Evolutionary conservation across 2,329 filamentous ascomycete species (phyloP), one percentile per base, ranked within the genome.

Genomic region (Colletotrichum gloeosporioides): DNA sequence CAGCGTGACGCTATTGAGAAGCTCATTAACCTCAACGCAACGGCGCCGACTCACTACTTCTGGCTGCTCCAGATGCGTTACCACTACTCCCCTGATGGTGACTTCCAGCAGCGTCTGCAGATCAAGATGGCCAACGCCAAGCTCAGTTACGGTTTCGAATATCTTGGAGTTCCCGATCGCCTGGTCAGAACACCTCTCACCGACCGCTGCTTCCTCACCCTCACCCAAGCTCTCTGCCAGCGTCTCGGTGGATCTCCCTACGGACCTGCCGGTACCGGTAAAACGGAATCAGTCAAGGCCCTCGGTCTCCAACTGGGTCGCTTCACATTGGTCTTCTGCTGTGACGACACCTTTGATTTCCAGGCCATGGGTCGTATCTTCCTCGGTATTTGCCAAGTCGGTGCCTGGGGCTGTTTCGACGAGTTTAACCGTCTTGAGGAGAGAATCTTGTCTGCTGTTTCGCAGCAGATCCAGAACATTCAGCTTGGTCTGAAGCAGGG

Each of bases 361-460:
- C 97, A 99, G 83, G 97, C 97, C 67, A 99, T 99, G 97, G 98
- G 98, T 16, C 95, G 97, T 80, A 99, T 99, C 81, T 99, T 99
- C 91, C 90, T 99, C 44, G 97, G 97, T 90, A 98, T 99, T 78
- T 99, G 98, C 84, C 97, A 99, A 85, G 97, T 99, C 64, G 97
- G 97, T 84, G 97, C 97, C 6, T 99, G 97, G 97, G 98, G 98
- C 81, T 99, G 97, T 88, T 99, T 99, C 85, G 97, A 99, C 82
- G 97, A 99, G 88, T 99, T 99, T 90, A 99, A 99, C 86, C 95
- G 97, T 90, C 90, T 99, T 25, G 97, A 99, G 82, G 97, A 99
- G 87, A 93, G 97, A 78, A 99, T 99, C 77, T 87, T 99, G 77
- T 99, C 98, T 61, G 97, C 97, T 22, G 98, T 99, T 18, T 99